Evolutionary conservation across 306 rosid species (phyloP), one percentile per base, ranked within the genome.

Genomic region (Pueraria montana): DNA sequence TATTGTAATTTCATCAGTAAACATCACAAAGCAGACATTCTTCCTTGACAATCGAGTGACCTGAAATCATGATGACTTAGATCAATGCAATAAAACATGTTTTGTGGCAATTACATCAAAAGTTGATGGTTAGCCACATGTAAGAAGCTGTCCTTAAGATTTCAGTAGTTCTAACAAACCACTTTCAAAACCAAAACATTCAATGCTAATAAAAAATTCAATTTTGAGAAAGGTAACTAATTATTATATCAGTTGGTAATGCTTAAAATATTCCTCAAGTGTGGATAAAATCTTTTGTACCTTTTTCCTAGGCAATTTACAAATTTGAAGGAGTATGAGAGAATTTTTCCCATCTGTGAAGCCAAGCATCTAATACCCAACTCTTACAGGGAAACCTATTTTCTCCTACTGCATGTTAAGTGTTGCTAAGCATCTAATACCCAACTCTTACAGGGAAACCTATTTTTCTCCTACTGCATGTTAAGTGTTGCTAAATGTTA

Each of bases 1-100:
- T 71, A 91, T 45, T 18, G 98, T 94, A 88, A 91, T 79, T 86
- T 96, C 97, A 74, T 96, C 98, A 36, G 89, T 87, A 65, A 94
- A 96, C 95, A 94, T 94, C 30, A 94, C 98, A 89, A 92, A 96
- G 89, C 99, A 94, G 48, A 92, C 98, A 88, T 93, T 93, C 86
- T 93, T 96, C 89, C 91, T 93, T 63, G 98, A 96, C 74, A 90
- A 65, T 68, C 94, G 97, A 81, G 97, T 89, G 62, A 96, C 90
- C 99, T 96, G 95, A 85, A 89, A 92, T 81, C 52, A 80, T 66
- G 46, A 67, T 65, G 67, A 58, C 49, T 63, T 76, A 18, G 50
- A 49, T 85, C 63, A 83, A 45, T 67, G 67, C 24, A 56, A 67
- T 40, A 40, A 75, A 84, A 34, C 17, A 64, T 58, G 66, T 24